Conservation (phyloP, 257 asterid genomes). For the Gynochthodes officinalis region DNA sequence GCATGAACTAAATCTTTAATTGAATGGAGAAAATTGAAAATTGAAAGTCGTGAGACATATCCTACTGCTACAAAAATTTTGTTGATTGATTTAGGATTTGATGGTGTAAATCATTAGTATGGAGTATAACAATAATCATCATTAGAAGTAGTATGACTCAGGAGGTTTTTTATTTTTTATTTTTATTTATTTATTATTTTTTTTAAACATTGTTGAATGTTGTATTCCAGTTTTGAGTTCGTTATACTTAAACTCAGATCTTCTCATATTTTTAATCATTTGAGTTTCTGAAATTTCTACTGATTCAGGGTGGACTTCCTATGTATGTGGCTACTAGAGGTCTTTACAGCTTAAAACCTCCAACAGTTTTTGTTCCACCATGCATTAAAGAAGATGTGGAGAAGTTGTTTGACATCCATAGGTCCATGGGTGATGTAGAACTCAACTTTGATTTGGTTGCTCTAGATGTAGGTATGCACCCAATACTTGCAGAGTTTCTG, state of each 20-base stretch:
- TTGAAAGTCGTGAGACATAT: background rate
- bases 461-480: conserved; percentile 71
- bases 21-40: background rate
- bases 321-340: conserved; percentile 95
- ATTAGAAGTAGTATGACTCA: background rate
- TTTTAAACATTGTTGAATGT: background rate
- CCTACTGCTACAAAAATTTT: background rate
- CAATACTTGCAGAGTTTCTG: conserved; percentile 5
- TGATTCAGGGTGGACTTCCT: conserved; percentile 94
- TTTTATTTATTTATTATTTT: too few relatives aligned
- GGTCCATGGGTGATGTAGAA: conserved; percentile 77
- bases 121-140: background rate
- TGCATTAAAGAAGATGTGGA: conserved; percentile 83
- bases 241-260: background rate
- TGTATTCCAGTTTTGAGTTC: background rate
- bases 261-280: background rate
- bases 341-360: conserved; percentile 83
- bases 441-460: conserved; percentile 77
- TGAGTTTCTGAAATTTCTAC: conserved; percentile 19
- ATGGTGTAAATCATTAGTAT: background rate
- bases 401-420: conserved; percentile 67
- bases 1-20: background rate
- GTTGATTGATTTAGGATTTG: background rate
- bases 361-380: conserved; percentile 86
- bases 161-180: too few relatives aligned